Base-by-base conservation (phyloP, 495 filamentous ascomycete species). In the Hypoxylon fuscum region DNA sequence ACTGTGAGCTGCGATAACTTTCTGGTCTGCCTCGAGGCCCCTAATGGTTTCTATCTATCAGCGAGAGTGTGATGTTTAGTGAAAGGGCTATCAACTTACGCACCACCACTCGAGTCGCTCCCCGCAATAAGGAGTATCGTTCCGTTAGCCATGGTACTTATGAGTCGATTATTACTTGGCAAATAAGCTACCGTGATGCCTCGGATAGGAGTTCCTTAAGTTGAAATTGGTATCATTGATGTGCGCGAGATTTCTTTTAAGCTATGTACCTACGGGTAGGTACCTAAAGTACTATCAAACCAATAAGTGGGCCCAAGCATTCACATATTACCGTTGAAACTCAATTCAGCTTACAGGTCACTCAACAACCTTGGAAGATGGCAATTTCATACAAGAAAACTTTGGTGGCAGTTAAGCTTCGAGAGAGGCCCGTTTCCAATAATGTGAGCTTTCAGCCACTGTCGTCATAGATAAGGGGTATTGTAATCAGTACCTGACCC, bases 21-120 rank as follows among this genome's bases (percentile, higher is more conserved):
- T 94, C 74, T 97, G 93, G 75, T 98, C 95, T 25, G 95, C 95
- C 72, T 98, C 95, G 35, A 98, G 85, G n/a, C 95, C 95, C 35
- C 92, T 96, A 62, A 40, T 52, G 14, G 10, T 59, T 53, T 15
- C 37, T 43, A 38, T 45, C 29, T 44, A 48, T 54, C n/a, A 52
- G 64, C 21, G 55, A 54, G 27, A 38, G 20, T 55, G 52, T 25
- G 29, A 38, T 12, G 18, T 42, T 35, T 55, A 59, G 42, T 9
- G 27, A 55, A 22, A 59, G 45, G 45, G 63, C 49, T 56, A 58
- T 55, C 25, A 56, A 79, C 90, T 77, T 82, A 94, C 90, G 92
- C 92, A 74, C 92, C 92, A 55, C 92, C 92, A 12, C 90, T 94
- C 68, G 88, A 88, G 69, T 96, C 92, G 18, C 90, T 93, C 46